Evolutionary conservation across 352 stramenopile species (phyloP).

Genomic region (Peronospora farinosa): DNA sequence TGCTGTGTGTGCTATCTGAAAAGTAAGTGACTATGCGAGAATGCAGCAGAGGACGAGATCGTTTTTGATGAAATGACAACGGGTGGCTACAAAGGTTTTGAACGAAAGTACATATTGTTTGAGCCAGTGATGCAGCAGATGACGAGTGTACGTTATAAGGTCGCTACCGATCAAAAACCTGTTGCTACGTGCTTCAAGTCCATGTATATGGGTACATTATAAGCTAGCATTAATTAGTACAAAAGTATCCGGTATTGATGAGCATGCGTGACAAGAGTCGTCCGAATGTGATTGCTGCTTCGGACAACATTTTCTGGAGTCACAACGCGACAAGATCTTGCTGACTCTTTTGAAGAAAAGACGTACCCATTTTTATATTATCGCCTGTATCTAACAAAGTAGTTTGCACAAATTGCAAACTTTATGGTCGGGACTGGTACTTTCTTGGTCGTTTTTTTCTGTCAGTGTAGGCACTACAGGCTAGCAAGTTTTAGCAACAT

Average conservation of each 20-base stretch:
- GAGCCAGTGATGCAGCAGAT: slow-evolving; percentile 10
- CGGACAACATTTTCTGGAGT: slow-evolving; percentile 11
- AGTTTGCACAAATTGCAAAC: background rate
- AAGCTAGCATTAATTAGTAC: background rate
- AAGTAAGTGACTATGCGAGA: slow-evolving; percentile 56
- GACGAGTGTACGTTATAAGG: background rate
- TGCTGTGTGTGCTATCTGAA: slow-evolving; percentile 69
- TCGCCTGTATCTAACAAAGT: slow-evolving; percentile 7
- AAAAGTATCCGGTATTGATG: background rate
- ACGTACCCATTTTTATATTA: slow-evolving; percentile 8
- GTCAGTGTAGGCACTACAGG: too few relatives aligned
- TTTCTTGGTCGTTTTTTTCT: background rate
- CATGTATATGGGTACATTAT: too few relatives aligned
- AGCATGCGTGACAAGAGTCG: background rate
- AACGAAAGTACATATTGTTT: slow-evolving; percentile 12
- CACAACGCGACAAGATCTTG: slow-evolving; percentile 11
- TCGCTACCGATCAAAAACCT: too few relatives aligned
- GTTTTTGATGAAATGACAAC: background rate
- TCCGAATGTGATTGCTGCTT: slow-evolving; percentile 14
- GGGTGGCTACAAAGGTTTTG: slow-evolving; percentile 15
- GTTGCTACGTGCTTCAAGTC: too few relatives aligned
- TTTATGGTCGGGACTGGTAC: too few relatives aligned
- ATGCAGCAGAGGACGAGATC: background rate
- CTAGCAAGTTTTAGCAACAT: background rate
- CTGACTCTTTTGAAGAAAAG: slow-evolving; percentile 10